These are phyloP conservation scores for Neoscytalidium dimidiatum DNA, from an alignment of 2,329 filamentous ascomycete genomes.

Conservation along the genomic window DNA sequence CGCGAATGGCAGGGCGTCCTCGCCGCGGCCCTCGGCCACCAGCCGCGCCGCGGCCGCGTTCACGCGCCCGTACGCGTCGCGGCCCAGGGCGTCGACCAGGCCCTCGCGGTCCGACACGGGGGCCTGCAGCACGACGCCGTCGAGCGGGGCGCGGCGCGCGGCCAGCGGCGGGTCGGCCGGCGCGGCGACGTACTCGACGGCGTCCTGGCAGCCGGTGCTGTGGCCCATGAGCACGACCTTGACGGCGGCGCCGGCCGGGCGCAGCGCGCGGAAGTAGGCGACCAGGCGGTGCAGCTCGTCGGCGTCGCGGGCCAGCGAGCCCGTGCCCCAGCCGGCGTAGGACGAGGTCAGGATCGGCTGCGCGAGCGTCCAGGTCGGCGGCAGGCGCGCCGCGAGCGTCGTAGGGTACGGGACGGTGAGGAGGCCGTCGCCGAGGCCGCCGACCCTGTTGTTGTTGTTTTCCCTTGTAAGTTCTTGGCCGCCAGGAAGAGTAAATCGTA, in stretches of 20 bases:
- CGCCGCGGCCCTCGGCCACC: constrained; percentile 56
- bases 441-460: constrained; percentile 62
- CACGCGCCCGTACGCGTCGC: constrained; percentile 34
- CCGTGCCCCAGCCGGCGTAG: constrained; percentile 57
- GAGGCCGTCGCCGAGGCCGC: constrained; percentile 70
- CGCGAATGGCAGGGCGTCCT: constrained; percentile 56
- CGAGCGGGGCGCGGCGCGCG: constrained; percentile 53
- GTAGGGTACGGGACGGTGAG: constrained; percentile 63
- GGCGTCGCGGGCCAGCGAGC: constrained; percentile 55
- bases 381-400: constrained; percentile 50
- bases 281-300: constrained; percentile 56
- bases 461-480: constrained; percentile 39
- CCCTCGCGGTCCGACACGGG: constrained; percentile 57
- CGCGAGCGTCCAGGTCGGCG: constrained; percentile 55
- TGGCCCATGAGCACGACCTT: constrained; percentile 71
- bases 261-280: constrained; percentile 47
- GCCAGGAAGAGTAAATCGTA: constrained; percentile 14
- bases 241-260: constrained; percentile 44
- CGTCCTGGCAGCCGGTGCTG: constrained; percentile 68
- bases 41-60: constrained; percentile 68
- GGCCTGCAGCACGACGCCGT: constrained; percentile 79
- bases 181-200: constrained; percentile 60
- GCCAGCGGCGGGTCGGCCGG: background rate
- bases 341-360: constrained; percentile 54
- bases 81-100: background rate